Conservation (phyloP, 192 early-diverging fungal genomes). For the Coemansia sp. region DNA sequence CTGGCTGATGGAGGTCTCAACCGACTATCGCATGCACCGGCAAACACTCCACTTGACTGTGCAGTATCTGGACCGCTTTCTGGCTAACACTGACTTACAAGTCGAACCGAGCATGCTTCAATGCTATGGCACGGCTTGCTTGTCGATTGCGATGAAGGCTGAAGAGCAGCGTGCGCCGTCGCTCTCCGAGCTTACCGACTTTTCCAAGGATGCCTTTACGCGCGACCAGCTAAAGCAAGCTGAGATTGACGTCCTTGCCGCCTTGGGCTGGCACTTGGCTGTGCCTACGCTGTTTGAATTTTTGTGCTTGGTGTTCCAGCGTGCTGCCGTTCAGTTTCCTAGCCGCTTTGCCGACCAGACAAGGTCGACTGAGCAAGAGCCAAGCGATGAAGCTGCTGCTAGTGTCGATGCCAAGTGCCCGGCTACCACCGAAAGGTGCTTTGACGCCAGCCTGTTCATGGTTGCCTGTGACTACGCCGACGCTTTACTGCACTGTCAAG, state of each 20-base stretch:
- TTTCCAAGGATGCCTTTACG: constrained; percentile 53
- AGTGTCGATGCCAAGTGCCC: constrained; percentile 12
- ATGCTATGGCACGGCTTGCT: constrained; percentile 56
- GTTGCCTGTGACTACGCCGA: constrained; percentile 49
- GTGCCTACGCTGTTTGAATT: constrained; percentile 53
- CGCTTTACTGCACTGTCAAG: constrained; percentile 43
- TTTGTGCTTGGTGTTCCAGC: constrained; percentile 47
- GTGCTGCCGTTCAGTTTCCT: constrained; percentile 39
- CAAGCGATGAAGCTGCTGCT: not conserved
- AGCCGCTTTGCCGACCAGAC: constrained; percentile 30
- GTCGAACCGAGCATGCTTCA: constrained; percentile 52
- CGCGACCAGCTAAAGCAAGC: constrained; percentile 48
- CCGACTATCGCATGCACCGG: constrained; percentile 56
- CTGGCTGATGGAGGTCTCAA: constrained; percentile 59
- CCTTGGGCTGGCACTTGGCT: constrained; percentile 50
- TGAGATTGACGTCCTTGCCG: constrained; percentile 49
- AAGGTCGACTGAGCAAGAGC: not conserved
- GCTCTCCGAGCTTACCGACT: constrained; percentile 48
- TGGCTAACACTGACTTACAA: constrained; percentile 24
- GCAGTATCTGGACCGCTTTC: constrained; percentile 53
- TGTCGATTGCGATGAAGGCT: constrained; percentile 57
- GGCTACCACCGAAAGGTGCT: constrained; percentile 31
- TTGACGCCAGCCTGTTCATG: constrained; percentile 28
- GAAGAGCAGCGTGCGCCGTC: constrained; percentile 55
- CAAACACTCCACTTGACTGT: constrained; percentile 55